Evolutionary conservation across 345 rosid species (phyloP), one percentile per base, ranked within the genome.

Genomic region (Sonneratia alba): DNA sequence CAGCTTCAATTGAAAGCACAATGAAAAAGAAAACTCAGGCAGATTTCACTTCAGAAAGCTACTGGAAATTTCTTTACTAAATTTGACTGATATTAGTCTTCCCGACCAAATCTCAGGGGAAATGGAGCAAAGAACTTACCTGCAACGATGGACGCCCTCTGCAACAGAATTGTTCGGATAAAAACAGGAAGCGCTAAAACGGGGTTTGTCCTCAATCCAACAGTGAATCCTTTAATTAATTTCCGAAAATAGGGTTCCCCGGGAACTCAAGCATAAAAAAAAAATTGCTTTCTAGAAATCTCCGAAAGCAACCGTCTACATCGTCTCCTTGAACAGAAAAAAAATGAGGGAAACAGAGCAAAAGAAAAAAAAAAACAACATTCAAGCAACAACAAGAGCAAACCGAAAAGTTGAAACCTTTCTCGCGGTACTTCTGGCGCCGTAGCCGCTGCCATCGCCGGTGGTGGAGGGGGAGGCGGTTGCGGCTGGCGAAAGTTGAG

Each of bases 371-470:
- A 32, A 42, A 34, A 67, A 18, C 22, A 55, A 3, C 15, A 51
- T 12, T 36, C 11, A 9, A 49, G 11, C 36, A 65, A 36, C 43
- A 37, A 34, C 15, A 32, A 40, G 1, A 40, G 9, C 43, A 36
- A 32, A 69, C 10, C 16, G 36, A 36, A 74, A 72, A 79, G 4
- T 6, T 7, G 51, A 55, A 51, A 91, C 98, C 94, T 89, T 79
- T 89, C 98, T 84, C 87, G 89, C 0, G 93, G 76, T 21, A 74
- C 67, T 56, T 83, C 85, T 12, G 74, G 36, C 15, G 83, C 67
- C 24, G 69, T 79, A 66, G 74, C 15, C 1, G 43, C 66, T 8
- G 69, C 73, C 63, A 82, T 9, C 69, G 76, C 72, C 68, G 82
- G 19, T 61, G 76, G 70, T 66, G 85, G 82, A 21, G 73, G 80